These are phyloP conservation scores for Moesziomyces antarcticus DNA, from an alignment of 1,284 basidiomycete species.

Conservation along the genomic window DNA sequence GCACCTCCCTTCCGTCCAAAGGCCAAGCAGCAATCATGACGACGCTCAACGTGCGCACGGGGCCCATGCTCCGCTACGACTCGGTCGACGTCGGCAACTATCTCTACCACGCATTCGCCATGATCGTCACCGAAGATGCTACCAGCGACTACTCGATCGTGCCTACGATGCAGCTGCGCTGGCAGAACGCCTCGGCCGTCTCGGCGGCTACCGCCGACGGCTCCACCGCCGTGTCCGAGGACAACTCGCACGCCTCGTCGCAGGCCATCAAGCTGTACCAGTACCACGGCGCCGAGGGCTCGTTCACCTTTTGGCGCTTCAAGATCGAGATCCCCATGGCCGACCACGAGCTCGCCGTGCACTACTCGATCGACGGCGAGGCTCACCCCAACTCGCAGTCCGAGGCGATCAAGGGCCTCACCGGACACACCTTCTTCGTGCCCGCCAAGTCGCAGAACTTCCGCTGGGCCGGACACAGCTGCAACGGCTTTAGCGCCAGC, in stretches of 20 bases:
- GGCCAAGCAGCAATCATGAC: constrained; percentile 40
- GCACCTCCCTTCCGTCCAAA: too few species aligned
- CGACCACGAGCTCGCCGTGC: constrained; percentile 79
- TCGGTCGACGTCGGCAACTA: constrained; percentile 77
- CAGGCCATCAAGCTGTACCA: constrained; percentile 82
- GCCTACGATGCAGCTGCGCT: constrained; percentile 77
- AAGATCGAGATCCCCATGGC: constrained; percentile 83
- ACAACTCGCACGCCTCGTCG: constrained; percentile 35
- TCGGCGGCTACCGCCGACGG: constrained; percentile 33
- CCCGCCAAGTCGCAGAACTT: constrained; percentile 86
- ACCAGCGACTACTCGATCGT: constrained; percentile 71
- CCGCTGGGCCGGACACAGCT: constrained; percentile 87
- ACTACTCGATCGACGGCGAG: constrained; percentile 72
- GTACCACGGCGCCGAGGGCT: constrained; percentile 76
- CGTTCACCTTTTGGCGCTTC: constrained; percentile 95
- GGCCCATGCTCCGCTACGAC: constrained; percentile 90
- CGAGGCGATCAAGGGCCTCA: constrained; percentile 63
- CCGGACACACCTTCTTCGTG: constrained; percentile 82
- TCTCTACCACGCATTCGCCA: constrained; percentile 77
- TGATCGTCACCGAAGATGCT: constrained; percentile 74
- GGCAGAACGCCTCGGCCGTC: constrained; percentile 68
- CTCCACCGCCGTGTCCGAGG: constrained; percentile 26
- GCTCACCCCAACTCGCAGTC: constrained; percentile 49
- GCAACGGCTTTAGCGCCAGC: constrained; percentile 72
- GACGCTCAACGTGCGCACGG: constrained; percentile 68